Conservation (phyloP, 768 basidiomycete genomes). For the Lentinula guzmanii region DNA sequence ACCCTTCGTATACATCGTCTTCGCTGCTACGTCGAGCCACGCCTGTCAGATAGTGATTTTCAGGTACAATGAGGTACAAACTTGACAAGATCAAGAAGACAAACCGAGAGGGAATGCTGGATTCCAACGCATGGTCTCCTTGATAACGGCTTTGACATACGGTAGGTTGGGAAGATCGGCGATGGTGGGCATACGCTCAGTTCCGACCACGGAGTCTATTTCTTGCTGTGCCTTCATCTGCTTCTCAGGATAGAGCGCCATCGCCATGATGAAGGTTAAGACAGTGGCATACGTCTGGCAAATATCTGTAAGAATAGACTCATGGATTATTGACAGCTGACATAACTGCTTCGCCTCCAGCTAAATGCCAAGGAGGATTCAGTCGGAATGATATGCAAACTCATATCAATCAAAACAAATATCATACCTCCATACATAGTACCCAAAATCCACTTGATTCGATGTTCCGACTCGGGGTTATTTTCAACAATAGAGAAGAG, state of each 20-base stretch:
- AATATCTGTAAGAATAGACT: neutral
- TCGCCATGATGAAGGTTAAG: conserved; percentile 11
- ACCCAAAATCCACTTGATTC: conserved; percentile 11
- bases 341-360: conserved; percentile 11
- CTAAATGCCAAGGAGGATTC: conserved; percentile 6
- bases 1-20: conserved; percentile 5
- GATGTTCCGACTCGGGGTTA: conserved; percentile 1
- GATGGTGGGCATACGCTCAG: conserved; percentile 6
- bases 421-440: conserved; percentile 14
- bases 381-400: conserved; percentile 3
- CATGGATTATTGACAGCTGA: neutral
- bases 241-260: conserved; percentile 12
- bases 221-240: conserved; percentile 14
- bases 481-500: neutral
- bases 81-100: neutral
- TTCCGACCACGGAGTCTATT: conserved; percentile 13
- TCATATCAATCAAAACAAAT: neutral
- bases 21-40: neutral
- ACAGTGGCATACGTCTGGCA: conserved; percentile 10
- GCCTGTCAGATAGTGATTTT: neutral
- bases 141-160: conserved; percentile 11
- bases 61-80: neutral
- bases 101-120: conserved; percentile 1
- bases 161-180: conserved; percentile 9
- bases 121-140: conserved; percentile 13